These are phyloP conservation scores for Vitis cinerea DNA, from an alignment of 164 flowering plant species.

Conservation along the genomic window DNA sequence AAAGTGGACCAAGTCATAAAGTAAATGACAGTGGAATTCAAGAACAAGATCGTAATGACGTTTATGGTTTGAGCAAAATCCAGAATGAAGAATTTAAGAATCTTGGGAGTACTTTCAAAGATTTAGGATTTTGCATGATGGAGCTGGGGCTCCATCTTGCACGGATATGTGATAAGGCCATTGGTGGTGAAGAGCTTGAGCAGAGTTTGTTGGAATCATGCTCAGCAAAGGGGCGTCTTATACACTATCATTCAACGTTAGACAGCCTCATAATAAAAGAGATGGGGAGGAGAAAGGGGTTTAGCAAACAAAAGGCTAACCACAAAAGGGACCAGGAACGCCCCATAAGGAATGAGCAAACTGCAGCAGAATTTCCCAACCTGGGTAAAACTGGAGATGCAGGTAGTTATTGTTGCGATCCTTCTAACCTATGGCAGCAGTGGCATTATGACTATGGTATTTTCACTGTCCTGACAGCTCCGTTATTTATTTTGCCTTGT, in stretches of 20 bases:
- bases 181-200: slow-evolving; percentile 73
- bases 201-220: slow-evolving; percentile 67
- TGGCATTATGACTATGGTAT: slow-evolving; percentile 98
- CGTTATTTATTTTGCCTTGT: slow-evolving; percentile 51
- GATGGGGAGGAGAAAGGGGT: slow-evolving; percentile 23
- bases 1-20: slow-evolving; percentile 2
- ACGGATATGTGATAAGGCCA: slow-evolving; percentile 63
- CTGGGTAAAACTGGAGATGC: slow-evolving; percentile 11
- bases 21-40: neutral
- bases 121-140: slow-evolving; percentile 76
- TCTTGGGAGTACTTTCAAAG: slow-evolving; percentile 52
- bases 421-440: slow-evolving; percentile 77
- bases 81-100: slow-evolving; percentile 36
- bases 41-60: slow-evolving; percentile 4
- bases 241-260: slow-evolving; percentile 75
- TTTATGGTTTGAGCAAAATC: slow-evolving; percentile 12
- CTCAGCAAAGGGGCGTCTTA: slow-evolving; percentile 83
- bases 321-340: slow-evolving; percentile 3
- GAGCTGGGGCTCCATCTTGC: slow-evolving; percentile 76
- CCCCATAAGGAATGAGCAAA: neutral
- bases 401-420: slow-evolving; percentile 17
- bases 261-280: slow-evolving; percentile 47
- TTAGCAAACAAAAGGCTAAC: slow-evolving; percentile 16
- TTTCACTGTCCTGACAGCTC: slow-evolving; percentile 80
- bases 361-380: slow-evolving; percentile 4